phyloP scores from a whole-genome alignment of 306 rosid genomes.

The Pyrus pyrifolia region DNA sequence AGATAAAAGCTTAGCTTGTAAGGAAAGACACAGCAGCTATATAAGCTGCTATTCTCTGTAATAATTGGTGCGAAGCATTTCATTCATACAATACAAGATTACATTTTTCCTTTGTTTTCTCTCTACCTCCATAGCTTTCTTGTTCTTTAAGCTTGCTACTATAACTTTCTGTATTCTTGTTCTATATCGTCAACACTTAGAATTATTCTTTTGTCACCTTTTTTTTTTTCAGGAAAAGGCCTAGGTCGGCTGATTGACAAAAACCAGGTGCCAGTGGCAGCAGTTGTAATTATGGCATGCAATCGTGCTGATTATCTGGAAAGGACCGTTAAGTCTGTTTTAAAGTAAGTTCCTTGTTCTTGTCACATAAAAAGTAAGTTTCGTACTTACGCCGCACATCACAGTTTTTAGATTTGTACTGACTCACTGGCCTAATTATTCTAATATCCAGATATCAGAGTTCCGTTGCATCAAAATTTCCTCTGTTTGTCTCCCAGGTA shows the following conservation, averaged over 20 bases:
- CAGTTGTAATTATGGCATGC: conserved; percentile 98
- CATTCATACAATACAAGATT: no score
- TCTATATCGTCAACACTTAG: no score
- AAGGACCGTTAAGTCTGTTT: conserved; percentile 69
- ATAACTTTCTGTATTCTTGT: no score
- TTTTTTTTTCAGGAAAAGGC: conserved; percentile 55
- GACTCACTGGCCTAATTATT: conserved; percentile 21
- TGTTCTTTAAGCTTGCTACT: no score
- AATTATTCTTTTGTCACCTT: conserved; percentile 9
- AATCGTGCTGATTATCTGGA: conserved; percentile 95
- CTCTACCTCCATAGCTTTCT: no score
- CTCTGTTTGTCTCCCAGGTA: conserved; percentile 96
- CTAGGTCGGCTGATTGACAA: conserved; percentile 56
- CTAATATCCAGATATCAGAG: conserved; percentile 58
- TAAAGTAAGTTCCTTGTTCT: conserved; percentile 50
- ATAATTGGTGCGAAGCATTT: no score
- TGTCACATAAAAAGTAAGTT: conserved; percentile 25
- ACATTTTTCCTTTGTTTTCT: no score
- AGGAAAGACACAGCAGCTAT: no score
- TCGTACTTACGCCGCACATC: background rate
- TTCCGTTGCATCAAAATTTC: conserved; percentile 66
- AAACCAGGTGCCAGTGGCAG: conserved; percentile 89
- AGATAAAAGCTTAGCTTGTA: no score
- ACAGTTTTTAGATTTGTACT: conserved; percentile 12
- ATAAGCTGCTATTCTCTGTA: no score